These are phyloP conservation scores for Pelargonium cotyledonis DNA, from an alignment of 441 rosid genomes.

Conservation along the genomic window DNA sequence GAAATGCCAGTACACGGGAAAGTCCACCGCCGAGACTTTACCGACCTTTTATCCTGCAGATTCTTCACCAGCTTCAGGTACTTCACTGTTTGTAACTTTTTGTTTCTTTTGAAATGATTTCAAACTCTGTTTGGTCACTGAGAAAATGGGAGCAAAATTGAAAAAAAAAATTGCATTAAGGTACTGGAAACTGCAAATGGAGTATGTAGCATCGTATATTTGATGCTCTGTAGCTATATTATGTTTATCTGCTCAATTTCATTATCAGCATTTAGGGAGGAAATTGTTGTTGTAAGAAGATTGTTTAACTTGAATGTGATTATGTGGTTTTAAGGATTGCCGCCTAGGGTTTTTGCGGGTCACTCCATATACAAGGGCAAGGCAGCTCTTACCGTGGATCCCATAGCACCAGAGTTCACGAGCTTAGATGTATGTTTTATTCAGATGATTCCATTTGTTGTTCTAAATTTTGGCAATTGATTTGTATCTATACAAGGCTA, in stretches of 20 bases:
- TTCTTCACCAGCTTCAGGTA: conserved; percentile 24
- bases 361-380: conserved; percentile 94
- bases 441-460: not conserved
- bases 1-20: conserved; percentile 37
- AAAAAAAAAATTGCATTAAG: not conserved
- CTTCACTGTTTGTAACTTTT: not conserved
- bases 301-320: not conserved
- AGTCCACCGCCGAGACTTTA: conserved; percentile 28
- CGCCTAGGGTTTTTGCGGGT: conserved; percentile 55
- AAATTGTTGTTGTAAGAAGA: not conserved
- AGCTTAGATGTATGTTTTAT: conserved; percentile 49
- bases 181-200: not conserved
- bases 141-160: not conserved
- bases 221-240: not conserved
- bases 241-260: not conserved
- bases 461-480: conserved; percentile 2
- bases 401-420: conserved; percentile 73
- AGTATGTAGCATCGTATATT: not conserved
- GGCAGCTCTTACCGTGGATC: conserved; percentile 82
- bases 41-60: conserved; percentile 20
- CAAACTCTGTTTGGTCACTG: not conserved
- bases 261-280: not conserved
- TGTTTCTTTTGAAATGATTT: not conserved
- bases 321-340: conserved; percentile 12
- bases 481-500: not conserved